Evolutionary conservation across 75 land plant genomes (phyloP).

Genomic region (Isoetes taiwanensis): DNA sequence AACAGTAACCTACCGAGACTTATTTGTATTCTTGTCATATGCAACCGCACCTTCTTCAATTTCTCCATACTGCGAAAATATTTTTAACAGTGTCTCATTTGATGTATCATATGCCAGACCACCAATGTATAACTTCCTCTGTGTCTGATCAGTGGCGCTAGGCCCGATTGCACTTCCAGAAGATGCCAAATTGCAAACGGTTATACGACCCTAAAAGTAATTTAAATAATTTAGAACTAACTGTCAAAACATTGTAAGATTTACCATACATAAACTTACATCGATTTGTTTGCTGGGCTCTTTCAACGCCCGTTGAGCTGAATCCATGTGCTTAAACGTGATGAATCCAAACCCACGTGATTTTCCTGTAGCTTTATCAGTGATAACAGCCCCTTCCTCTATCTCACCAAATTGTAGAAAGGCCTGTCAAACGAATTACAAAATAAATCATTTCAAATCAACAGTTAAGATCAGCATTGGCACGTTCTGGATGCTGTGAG

Average conservation of each 20-base stretch:
- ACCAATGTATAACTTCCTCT: slow-evolving; percentile 69
- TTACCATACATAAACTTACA: slow-evolving; percentile 24
- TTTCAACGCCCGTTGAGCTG: slow-evolving; percentile 48
- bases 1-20: slow-evolving; percentile 31
- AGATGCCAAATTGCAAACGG: slow-evolving; percentile 69
- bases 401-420: slow-evolving; percentile 56
- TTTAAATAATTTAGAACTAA: not conserved
- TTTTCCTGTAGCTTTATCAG: slow-evolving; percentile 59
- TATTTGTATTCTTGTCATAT: slow-evolving; percentile 61
- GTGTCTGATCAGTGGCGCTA: slow-evolving; percentile 35
- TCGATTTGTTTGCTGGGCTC: slow-evolving; percentile 71
- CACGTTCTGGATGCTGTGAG: not conserved
- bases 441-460: not conserved
- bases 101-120: slow-evolving; percentile 54
- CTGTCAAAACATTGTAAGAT: not conserved
- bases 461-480: not conserved
- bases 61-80: slow-evolving; percentile 59
- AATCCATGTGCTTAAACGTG: slow-evolving; percentile 64
- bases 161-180: slow-evolving; percentile 29
- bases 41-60: slow-evolving; percentile 86
- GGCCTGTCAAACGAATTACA: slow-evolving; percentile 28
- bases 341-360: slow-evolving; percentile 73
- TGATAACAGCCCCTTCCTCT: slow-evolving; percentile 67
- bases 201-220: slow-evolving; percentile 42
- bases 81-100: slow-evolving; percentile 42